Conservation (phyloP, 2,329 filamentous ascomycete species). For the Penicillium sp. region DNA sequence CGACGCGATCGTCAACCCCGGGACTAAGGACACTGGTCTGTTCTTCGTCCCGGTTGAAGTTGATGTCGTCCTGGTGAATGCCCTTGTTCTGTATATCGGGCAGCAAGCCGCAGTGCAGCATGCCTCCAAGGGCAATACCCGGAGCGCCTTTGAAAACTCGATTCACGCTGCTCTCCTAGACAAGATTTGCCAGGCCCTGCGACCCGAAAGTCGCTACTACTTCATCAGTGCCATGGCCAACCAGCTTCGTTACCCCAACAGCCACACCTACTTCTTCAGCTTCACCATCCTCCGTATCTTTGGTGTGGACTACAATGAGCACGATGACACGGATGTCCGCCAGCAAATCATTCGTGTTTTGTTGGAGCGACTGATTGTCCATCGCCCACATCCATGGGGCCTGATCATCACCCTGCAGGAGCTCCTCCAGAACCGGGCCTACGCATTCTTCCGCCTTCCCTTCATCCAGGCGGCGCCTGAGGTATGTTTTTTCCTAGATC, state of each 20-base stretch:
- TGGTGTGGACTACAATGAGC: slow-evolving; percentile 62
- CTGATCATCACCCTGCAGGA: slow-evolving; percentile 83
- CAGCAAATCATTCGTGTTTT: slow-evolving; percentile 88
- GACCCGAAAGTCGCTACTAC: slow-evolving; percentile 76
- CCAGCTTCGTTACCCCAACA: slow-evolving; percentile 85
- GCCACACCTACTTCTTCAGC: slow-evolving; percentile 89
- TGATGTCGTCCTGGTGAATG: slow-evolving; percentile 69
- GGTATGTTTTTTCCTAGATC: slow-evolving; percentile 49
- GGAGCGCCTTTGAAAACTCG: slow-evolving; percentile 61
- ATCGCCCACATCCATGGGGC: slow-evolving; percentile 94
- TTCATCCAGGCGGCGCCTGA: slow-evolving; percentile 89
- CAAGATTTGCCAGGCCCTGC: slow-evolving; percentile 69
- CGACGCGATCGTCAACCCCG: slow-evolving; percentile 63
- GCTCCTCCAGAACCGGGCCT: slow-evolving; percentile 84
- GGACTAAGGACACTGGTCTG: slow-evolving; percentile 58
- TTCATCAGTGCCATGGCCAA: slow-evolving; percentile 81
- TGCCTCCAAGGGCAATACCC: slow-evolving; percentile 54
- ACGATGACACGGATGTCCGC: slow-evolving; percentile 76
- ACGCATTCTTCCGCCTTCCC: slow-evolving; percentile 86
- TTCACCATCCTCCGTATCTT: slow-evolving; percentile 82
- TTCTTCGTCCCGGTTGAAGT: slow-evolving; percentile 65
- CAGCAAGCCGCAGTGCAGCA: slow-evolving; percentile 63
- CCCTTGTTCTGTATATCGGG: slow-evolving; percentile 78
- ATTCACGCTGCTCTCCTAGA: slow-evolving; percentile 69
- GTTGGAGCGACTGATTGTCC: slow-evolving; percentile 80